Evolutionary conservation across 352 stramenopile genomes (phyloP).

Genomic region (Pilasporangium apinafurcum): DNA sequence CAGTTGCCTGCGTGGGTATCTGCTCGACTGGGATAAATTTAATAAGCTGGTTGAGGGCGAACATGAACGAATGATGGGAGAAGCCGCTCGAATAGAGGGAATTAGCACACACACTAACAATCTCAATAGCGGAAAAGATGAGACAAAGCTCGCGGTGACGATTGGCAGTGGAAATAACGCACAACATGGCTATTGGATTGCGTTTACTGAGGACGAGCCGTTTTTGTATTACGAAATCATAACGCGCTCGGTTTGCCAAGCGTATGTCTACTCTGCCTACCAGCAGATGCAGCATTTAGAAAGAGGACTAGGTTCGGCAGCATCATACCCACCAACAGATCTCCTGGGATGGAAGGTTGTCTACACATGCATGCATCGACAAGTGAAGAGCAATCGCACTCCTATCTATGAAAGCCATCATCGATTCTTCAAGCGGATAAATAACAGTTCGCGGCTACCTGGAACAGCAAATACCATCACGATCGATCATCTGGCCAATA

Average conservation of each 20-base stretch:
- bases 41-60: constrained; percentile 4
- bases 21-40: constrained; percentile 5
- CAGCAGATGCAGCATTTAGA: neutral
- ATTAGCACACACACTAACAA: no score
- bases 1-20: neutral
- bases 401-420: no score
- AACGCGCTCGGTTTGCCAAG: constrained; percentile 2
- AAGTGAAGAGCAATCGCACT: neutral
- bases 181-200: constrained; percentile 8
- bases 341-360: constrained; percentile 3
- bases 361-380: neutral
- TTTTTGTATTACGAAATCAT: constrained; percentile 3
- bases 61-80: constrained; percentile 1
- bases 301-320: neutral
- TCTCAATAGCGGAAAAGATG: neutral
- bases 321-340: neutral
- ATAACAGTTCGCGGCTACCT: constrained; percentile 6
- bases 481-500: constrained; percentile 18
- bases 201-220: constrained; percentile 7
- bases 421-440: constrained; percentile 27
- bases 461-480: constrained; percentile 17
- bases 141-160: neutral
- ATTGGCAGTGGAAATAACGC: neutral
- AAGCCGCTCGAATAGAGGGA: no score
- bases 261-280: neutral